Base-by-base conservation (phyloP, 2,329 filamentous ascomycete genomes). In the Talaromyces sp. region DNA sequence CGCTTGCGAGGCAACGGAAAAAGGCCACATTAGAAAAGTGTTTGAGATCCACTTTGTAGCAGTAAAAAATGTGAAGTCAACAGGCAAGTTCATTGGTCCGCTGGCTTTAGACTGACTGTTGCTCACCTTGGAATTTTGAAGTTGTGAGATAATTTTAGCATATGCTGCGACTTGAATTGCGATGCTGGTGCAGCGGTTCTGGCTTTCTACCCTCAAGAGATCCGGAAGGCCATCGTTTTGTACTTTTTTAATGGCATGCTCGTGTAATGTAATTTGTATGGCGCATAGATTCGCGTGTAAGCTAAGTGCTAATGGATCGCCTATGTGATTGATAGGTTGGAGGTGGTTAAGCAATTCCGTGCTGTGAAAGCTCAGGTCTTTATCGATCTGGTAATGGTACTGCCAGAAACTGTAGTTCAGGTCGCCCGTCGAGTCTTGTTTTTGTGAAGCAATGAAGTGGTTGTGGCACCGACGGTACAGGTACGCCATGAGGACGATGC, bases 361-460 rank as follows among this genome's bases (percentile, higher is more conserved):
- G 37, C 33, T 27, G 22, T 58, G 14, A 22, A 41, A 58, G 37
- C 37, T 41, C 19, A 58, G 10, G 11, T 58, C 54, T 14, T 58
- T 58, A n/a, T 58, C 54, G 22, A 58, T 37, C 22, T 58, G 54
- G 11, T 58, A 58, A 41, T 58, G 54, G 31, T 58, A 41, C 10
- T 58, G 54, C 54, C 54, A 58, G 54, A 58, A 58, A 58, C 37
- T 41, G 19, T 58, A 58, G 54, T 58, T 37, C 14, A 39, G 10
- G 54, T 58, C 54, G 22, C 54, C 33, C 6, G 37, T 58, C 33
- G 33, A 41, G 5, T 37, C 37, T 39, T 58, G 54, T 58, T 58
- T 58, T 58, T 58, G 54, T 24, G 54, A 58, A 1, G 54, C 54
- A 13, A 39, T 24, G 8, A 58, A 58, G 54, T 58, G 54, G n/a